These are phyloP conservation scores for Boletus rubropictus DNA, from an alignment of 768 basidiomycete species.

Conservation along the genomic window DNA sequence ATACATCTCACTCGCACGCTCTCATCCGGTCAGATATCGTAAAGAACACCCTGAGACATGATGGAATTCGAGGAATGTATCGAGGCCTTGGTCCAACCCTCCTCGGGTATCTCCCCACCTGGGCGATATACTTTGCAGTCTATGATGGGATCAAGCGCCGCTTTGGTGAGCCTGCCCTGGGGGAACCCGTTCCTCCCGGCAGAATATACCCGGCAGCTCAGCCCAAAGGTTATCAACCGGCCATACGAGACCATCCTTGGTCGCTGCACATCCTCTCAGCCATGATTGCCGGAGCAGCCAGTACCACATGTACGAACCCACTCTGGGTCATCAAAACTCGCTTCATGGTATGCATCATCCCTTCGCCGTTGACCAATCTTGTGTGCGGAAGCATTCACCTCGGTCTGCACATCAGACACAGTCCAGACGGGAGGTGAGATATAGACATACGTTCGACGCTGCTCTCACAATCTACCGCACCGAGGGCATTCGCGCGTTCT, in stretches of 20 bases:
- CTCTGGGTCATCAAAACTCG: slow-evolving; percentile 99
- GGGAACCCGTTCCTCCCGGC: slow-evolving; percentile 33
- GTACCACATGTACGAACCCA: slow-evolving; percentile 92
- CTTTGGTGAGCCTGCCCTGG: slow-evolving; percentile 63
- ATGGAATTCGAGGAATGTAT: slow-evolving; percentile 87
- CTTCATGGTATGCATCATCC: slow-evolving; percentile 74
- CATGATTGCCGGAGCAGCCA: slow-evolving; percentile 90
- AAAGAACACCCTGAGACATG: slow-evolving; percentile 48
- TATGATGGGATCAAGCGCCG: slow-evolving; percentile 91
- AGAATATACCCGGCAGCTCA: slow-evolving; percentile 77
- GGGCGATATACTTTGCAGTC: slow-evolving; percentile 98
- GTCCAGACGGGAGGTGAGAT: slow-evolving; percentile 68
- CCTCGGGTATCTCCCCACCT: slow-evolving; percentile 94
- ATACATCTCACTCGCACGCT: slow-evolving; percentile 13
- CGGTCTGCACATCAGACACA: slow-evolving; percentile 59
- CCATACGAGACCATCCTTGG: slow-evolving; percentile 78
- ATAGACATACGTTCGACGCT: slow-evolving; percentile 87
- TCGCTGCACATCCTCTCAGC: slow-evolving; percentile 87
- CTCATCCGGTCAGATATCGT: slow-evolving; percentile 42
- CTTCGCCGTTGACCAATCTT: not conserved
- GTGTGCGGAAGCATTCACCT: slow-evolving; percentile 6
- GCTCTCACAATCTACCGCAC: slow-evolving; percentile 82
- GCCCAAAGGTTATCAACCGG: slow-evolving; percentile 79
- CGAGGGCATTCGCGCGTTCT: slow-evolving; percentile 87
- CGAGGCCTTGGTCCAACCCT: slow-evolving; percentile 97